Evolutionary conservation across 257 asterid genomes (phyloP).

Genomic region (Perilla frutescens): DNA sequence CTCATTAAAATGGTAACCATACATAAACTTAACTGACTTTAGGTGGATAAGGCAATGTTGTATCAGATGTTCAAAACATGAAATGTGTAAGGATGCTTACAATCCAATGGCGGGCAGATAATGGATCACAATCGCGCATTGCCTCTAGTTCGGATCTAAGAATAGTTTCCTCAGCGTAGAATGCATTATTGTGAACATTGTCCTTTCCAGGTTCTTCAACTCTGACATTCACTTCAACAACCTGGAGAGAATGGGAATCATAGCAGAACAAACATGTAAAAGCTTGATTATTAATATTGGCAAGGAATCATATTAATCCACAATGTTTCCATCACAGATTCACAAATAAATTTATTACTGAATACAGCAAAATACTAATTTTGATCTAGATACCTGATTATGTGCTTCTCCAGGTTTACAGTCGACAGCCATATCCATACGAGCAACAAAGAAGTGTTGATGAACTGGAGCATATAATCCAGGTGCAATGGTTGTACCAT

Average conservation of each 20-base stretch:
- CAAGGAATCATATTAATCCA: slow-evolving; percentile 6
- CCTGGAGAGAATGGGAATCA: slow-evolving; percentile 48
- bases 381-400: slow-evolving; percentile 70
- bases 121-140: slow-evolving; percentile 91
- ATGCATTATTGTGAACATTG: slow-evolving; percentile 89
- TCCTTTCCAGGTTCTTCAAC: slow-evolving; percentile 93
- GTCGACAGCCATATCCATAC: slow-evolving; percentile 97
- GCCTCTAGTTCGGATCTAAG: slow-evolving; percentile 89
- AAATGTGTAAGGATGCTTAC: slow-evolving; percentile 54
- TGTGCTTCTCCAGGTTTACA: slow-evolving; percentile 91
- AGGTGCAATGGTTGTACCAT: slow-evolving; percentile 94
- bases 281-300: not conserved
- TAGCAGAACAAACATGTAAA: slow-evolving; percentile 29
- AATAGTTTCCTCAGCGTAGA: slow-evolving; percentile 89
- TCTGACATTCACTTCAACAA: slow-evolving; percentile 91
- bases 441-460: slow-evolving; percentile 98
- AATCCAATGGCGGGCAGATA: slow-evolving; percentile 95
- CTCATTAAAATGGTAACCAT: not conserved
- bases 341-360: not conserved
- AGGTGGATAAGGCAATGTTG: slow-evolving; percentile 5
- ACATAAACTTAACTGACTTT: not conserved
- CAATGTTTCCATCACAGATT: slow-evolving; percentile 3
- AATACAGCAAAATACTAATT: not conserved
- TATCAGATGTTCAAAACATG: slow-evolving; percentile 10
- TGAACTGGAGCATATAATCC: slow-evolving; percentile 98